phyloP scores from a whole-genome alignment of 2,329 filamentous ascomycete genomes.

The Coleophoma cylindrospora region DNA sequence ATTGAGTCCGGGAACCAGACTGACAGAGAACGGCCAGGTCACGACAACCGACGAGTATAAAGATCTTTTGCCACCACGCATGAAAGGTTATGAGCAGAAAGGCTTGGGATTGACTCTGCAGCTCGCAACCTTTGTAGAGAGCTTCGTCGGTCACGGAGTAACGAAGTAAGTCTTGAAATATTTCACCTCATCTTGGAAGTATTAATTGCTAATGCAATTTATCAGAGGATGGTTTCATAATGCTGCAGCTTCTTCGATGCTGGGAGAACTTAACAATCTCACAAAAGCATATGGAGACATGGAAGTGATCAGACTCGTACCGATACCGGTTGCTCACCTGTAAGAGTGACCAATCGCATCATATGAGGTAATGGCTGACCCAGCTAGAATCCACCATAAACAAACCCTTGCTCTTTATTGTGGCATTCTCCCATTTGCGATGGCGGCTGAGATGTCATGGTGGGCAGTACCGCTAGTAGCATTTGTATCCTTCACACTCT shows the following conservation, averaged over 20 bases:
- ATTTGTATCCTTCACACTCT: slow-evolving; percentile 58
- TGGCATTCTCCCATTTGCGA: slow-evolving; percentile 56
- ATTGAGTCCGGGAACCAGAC: slow-evolving; percentile 18
- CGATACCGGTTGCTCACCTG: slow-evolving; percentile 58
- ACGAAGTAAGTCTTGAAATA: slow-evolving; percentile 25
- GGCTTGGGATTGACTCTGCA: slow-evolving; percentile 57
- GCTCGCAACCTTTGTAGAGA: slow-evolving; percentile 53
- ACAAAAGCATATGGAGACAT: slow-evolving; percentile 55
- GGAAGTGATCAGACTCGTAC: slow-evolving; percentile 62
- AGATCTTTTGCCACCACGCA: slow-evolving; percentile 40
- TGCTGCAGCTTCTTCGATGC: slow-evolving; percentile 52
- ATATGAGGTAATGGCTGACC: neutral
- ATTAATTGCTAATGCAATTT: neutral
- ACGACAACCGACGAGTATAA: slow-evolving; percentile 40
- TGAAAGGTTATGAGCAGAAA: slow-evolving; percentile 50
- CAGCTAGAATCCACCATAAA: slow-evolving; percentile 52
- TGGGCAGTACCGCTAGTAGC: slow-evolving; percentile 54
- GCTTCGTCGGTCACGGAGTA: slow-evolving; percentile 51
- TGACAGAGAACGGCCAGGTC: slow-evolving; percentile 25
- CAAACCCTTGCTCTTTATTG: slow-evolving; percentile 59
- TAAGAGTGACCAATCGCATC: neutral
- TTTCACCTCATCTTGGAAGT: neutral
- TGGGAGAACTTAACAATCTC: slow-evolving; percentile 49
- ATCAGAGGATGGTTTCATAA: slow-evolving; percentile 51
- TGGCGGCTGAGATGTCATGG: slow-evolving; percentile 59